These are phyloP conservation scores for Emericellopsis terricola DNA, from an alignment of 495 filamentous ascomycete genomes.

Conservation along the genomic window DNA sequence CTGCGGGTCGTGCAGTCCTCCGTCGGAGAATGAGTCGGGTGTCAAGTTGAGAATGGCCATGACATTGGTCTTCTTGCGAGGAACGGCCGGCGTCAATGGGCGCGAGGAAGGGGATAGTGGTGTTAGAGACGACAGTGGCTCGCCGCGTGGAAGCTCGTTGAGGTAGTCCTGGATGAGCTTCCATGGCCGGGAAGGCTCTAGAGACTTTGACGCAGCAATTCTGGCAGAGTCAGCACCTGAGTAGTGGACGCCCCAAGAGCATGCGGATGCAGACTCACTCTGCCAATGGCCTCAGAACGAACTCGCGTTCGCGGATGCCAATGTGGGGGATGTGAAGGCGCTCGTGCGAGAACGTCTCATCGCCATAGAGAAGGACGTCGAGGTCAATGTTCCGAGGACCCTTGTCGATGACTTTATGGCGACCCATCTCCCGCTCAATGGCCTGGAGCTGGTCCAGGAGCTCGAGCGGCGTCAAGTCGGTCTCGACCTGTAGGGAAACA, in stretches of 20 bases:
- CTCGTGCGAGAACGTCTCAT: slow-evolving; percentile 41
- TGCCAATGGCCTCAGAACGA: slow-evolving; percentile 77
- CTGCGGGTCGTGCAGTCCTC: slow-evolving; percentile 38
- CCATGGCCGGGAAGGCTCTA: slow-evolving; percentile 29
- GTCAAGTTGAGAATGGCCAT: slow-evolving; percentile 96
- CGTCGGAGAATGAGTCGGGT: slow-evolving; percentile 94
- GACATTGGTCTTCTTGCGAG: slow-evolving; percentile 49
- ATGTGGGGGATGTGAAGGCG: slow-evolving; percentile 73
- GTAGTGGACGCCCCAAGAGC: no score
- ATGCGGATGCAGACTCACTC: slow-evolving; percentile 41
- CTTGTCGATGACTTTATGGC: slow-evolving; percentile 77
- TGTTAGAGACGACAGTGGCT: slow-evolving; percentile 45
- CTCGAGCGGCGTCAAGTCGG: slow-evolving; percentile 50
- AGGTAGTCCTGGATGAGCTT: slow-evolving; percentile 40
- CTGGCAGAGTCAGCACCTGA: no score
- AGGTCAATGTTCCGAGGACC: slow-evolving; percentile 87
- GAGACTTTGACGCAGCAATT: slow-evolving; percentile 41
- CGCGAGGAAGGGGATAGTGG: slow-evolving; percentile 40
- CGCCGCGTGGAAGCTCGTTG: slow-evolving; percentile 34
- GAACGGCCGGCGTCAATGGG: slow-evolving; percentile 43
- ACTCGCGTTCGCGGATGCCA: slow-evolving; percentile 78
- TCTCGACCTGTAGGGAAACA: slow-evolving; percentile 49
- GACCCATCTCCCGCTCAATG: slow-evolving; percentile 62
- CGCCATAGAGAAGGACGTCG: slow-evolving; percentile 79
- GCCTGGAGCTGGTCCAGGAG: slow-evolving; percentile 65